Evolutionary conservation across 228 moss, liverwort and hornwort genomes (phyloP).

Genomic region (Sphagnum magellanicum): DNA sequence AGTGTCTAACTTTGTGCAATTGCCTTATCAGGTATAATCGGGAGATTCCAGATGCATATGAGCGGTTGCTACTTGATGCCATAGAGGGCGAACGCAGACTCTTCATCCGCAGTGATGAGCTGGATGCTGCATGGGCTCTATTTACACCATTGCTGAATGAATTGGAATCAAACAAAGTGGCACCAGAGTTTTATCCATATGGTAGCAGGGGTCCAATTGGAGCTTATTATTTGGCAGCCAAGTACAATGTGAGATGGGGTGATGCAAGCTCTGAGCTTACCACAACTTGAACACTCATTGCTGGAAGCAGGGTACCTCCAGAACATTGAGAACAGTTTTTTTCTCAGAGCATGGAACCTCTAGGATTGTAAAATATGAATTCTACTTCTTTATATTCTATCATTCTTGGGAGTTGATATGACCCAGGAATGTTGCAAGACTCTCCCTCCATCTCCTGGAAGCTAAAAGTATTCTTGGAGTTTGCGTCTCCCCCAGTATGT

Average conservation of each 20-base stretch:
- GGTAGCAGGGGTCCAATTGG: slow-evolving; percentile 86
- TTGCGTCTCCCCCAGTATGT: too few relatives aligned
- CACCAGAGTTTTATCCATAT: slow-evolving; percentile 84
- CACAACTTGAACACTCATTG: slow-evolving; percentile 1
- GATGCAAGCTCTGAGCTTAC: slow-evolving; percentile 40
- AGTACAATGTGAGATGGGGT: slow-evolving; percentile 75
- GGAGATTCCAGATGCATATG: slow-evolving; percentile 79
- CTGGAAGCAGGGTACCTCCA: too few relatives aligned
- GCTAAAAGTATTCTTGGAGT: too few relatives aligned
- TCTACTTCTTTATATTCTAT: too few relatives aligned
- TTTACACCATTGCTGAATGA: slow-evolving; percentile 70
- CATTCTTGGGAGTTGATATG: too few relatives aligned
- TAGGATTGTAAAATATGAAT: too few relatives aligned
- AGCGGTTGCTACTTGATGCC: slow-evolving; percentile 81
- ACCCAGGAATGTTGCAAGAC: too few relatives aligned
- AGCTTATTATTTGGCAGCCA: slow-evolving; percentile 71
- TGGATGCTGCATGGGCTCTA: slow-evolving; percentile 78
- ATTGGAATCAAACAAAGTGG: slow-evolving; percentile 48
- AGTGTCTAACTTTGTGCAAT: background rate
- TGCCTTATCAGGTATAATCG: slow-evolving; percentile 30
- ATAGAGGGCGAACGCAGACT: slow-evolving; percentile 79
- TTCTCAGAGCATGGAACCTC: too few relatives aligned
- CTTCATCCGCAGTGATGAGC: slow-evolving; percentile 82
- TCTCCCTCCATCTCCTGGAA: too few relatives aligned
- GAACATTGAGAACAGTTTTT: too few relatives aligned